Evolutionary conservation across 106 monocot genomes (phyloP).

Genomic region (Allium sativum): DNA sequence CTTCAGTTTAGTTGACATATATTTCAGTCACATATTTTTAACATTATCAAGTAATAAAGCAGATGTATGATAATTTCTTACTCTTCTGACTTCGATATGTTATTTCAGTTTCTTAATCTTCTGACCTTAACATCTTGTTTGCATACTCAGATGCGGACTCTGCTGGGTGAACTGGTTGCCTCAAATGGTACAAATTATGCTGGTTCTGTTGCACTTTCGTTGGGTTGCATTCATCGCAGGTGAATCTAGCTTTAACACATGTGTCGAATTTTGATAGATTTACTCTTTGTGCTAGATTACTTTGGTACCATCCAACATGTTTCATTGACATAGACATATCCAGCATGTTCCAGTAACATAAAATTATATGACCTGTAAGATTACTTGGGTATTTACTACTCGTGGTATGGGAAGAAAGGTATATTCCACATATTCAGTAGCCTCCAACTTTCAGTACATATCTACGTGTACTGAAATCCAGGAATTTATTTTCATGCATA

Average conservation of each 20-base stretch:
- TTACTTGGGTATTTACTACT: too few relatives aligned
- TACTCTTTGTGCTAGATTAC: too few relatives aligned
- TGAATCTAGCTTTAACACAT: conserved; percentile 11
- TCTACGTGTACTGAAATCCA: too few relatives aligned
- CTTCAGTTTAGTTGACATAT: too few relatives aligned
- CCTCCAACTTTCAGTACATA: too few relatives aligned
- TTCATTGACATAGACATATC: too few relatives aligned
- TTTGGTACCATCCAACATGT: too few relatives aligned
- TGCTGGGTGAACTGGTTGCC: conserved; percentile 59
- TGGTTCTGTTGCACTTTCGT: conserved; percentile 68
- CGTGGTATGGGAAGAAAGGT: too few relatives aligned
- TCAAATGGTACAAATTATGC: conserved; percentile 56
- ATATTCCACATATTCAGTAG: too few relatives aligned
- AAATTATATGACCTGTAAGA: too few relatives aligned
- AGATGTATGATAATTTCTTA: not conserved
- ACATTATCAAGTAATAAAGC: not conserved
- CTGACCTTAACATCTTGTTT: conserved; percentile 5
- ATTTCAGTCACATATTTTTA: not conserved
- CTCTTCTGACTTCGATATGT: not conserved
- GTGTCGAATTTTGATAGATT: not conserved
- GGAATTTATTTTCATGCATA: too few relatives aligned
- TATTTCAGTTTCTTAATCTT: conserved; percentile 7
- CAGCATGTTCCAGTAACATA: too few relatives aligned
- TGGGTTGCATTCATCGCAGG: conserved; percentile 94
- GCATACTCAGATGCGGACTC: conserved; percentile 44